A percentile compares a stretch with the other conserved stretches of the same genome.
These are phyloP conservation scores for Teunomyces cretensis DNA, from an alignment of 805 yeast genomes.

Conservation along the genomic window DNA sequence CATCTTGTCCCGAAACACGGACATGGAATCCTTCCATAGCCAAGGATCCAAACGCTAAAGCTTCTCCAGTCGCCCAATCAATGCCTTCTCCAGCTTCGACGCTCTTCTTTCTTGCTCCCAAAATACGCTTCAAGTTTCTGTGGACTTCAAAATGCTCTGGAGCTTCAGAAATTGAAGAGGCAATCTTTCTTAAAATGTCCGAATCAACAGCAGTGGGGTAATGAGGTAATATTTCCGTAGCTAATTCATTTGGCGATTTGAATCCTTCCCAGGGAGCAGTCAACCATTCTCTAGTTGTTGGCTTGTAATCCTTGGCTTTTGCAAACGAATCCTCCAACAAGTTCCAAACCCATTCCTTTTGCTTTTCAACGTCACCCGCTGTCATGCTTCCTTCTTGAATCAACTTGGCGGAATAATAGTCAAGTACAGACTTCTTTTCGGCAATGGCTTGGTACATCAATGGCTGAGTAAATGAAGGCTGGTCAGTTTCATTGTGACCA, in stretches of 20 bases:
- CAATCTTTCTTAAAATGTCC: conserved; percentile 70
- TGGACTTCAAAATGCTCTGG: conserved; percentile 89
- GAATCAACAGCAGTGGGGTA: conserved; percentile 89
- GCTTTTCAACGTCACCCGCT: conserved; percentile 86
- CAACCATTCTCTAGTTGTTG: conserved; percentile 94
- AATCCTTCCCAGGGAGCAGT: conserved; percentile 99
- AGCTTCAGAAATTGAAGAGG: conserved; percentile 73
- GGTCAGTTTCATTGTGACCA: conserved; percentile 99
- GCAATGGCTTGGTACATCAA: conserved; percentile 92
- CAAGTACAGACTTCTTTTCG: conserved; percentile 84
- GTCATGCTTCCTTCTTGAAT: conserved; percentile 86
- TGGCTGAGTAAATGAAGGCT: conserved; percentile 98
- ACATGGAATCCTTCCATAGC: conserved; percentile 92
- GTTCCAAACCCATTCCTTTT: conserved; percentile 97
- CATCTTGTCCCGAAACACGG: conserved; percentile 98
- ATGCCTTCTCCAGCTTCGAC: conserved; percentile 90
- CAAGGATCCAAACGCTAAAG: conserved; percentile 92
- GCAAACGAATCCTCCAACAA: conserved; percentile 85
- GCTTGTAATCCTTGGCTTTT: conserved; percentile 85
- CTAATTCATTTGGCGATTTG: conserved; percentile 95
- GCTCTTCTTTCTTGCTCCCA: conserved; percentile 82
- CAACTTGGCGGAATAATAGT: conserved; percentile 78
- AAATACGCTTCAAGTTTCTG: conserved; percentile 92
- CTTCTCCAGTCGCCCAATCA: conserved; percentile 99
- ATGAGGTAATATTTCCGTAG: conserved; percentile 93